Evolutionary conservation across 768 basidiomycete genomes (phyloP).

Genomic region (Boletus rufocinnamomeus): DNA sequence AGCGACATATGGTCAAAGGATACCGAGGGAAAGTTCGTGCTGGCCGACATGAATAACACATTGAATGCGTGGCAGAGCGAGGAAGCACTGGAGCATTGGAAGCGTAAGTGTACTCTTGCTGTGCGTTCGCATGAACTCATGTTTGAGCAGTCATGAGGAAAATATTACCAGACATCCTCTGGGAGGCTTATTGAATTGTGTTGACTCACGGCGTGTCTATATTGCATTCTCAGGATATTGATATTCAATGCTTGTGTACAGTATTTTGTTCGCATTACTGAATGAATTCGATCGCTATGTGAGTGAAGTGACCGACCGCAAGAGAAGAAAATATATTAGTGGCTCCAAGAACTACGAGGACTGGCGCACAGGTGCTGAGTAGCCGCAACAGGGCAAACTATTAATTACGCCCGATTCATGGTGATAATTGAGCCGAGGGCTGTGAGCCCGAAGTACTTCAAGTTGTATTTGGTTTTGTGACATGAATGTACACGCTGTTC

Average conservation of each 20-base stretch:
- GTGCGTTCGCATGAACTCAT: slow-evolving; percentile 7
- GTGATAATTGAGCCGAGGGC: too few relatives aligned
- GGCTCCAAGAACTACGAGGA: neutral
- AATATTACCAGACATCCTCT: slow-evolving; percentile 68
- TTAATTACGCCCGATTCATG: too few relatives aligned
- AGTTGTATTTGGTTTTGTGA: too few relatives aligned
- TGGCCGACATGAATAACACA: slow-evolving; percentile 64
- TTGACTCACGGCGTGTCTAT: neutral
- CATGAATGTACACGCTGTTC: neutral
- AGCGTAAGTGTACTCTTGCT: slow-evolving; percentile 45
- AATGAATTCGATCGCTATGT: neutral
- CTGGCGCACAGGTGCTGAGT: too few relatives aligned
- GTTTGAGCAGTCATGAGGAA: slow-evolving; percentile 67
- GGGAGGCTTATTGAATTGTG: slow-evolving; percentile 69
- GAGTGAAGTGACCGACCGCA: neutral
- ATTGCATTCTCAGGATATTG: neutral
- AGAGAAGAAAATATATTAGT: neutral
- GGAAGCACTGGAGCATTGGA: slow-evolving; percentile 75
- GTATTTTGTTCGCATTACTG: neutral
- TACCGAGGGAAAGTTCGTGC: slow-evolving; percentile 48
- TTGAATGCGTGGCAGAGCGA: slow-evolving; percentile 66
- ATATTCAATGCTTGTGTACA: too few relatives aligned
- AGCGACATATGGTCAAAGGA: slow-evolving; percentile 16
- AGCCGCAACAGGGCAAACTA: too few relatives aligned
- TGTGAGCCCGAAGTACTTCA: too few relatives aligned